A percentile compares a stretch with the other conserved stretches of the same genome.
phyloP scores from a whole-genome alignment of 2,329 filamentous ascomycete genomes.

The Colletotrichum scovillei region DNA sequence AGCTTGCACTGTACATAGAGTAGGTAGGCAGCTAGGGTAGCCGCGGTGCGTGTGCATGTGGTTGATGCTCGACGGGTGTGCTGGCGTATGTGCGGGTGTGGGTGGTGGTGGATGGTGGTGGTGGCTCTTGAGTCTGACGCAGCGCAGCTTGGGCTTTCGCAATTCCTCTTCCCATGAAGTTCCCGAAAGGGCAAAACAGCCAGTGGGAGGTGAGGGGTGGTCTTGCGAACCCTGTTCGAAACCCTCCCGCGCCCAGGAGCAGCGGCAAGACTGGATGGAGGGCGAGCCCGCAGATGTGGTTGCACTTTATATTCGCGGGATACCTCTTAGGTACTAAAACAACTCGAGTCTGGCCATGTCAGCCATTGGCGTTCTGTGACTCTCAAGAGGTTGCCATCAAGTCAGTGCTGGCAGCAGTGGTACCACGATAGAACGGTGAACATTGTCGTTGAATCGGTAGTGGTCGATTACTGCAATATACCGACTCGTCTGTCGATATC shows the following conservation, averaged over 20 bases:
- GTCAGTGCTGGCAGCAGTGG: background rate
- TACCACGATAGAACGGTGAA: background rate
- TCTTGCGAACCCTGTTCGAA: conserved; percentile 16
- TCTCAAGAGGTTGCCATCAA: background rate
- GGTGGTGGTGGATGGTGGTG: background rate
- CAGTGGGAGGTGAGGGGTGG: conserved; percentile 18
- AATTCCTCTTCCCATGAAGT: background rate
- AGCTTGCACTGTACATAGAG: conserved; percentile 2
- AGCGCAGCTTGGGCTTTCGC: conserved; percentile 3
- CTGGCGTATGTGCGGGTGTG: background rate
- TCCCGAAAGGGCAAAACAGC: conserved; percentile 10
- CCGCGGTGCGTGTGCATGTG: background rate
- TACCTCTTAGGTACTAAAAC: conserved; percentile 11
- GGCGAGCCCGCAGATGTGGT: conserved; percentile 7
- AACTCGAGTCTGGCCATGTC: background rate
- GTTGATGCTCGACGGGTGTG: conserved; percentile 1
- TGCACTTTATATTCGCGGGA: conserved; percentile 9
- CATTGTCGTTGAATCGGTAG: background rate
- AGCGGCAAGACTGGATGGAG: conserved; percentile 1
- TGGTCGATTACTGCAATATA: background rate
- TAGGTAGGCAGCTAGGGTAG: conserved; percentile 3
- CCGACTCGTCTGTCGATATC: background rate
- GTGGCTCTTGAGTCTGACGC: background rate
- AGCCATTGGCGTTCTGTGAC: background rate
- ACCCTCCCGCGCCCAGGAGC: conserved; percentile 22